Conservation (phyloP, 345 rosid species). For the Schrenkiella parvula region DNA sequence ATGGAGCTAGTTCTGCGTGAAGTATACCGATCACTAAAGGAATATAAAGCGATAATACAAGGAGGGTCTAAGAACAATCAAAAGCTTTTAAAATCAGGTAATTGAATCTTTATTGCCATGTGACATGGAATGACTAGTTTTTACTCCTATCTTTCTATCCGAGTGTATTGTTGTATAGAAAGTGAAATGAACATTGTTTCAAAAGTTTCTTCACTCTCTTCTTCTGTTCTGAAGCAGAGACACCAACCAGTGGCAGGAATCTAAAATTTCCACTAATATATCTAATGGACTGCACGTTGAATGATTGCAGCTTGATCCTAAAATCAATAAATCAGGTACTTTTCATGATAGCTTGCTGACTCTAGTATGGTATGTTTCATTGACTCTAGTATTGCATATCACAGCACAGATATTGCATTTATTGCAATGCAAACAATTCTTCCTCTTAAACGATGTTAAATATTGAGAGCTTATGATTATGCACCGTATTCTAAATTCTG, state of each 20-base stretch:
- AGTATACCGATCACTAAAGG: constrained; percentile 62
- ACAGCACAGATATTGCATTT: not conserved
- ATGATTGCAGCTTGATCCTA: constrained; percentile 77
- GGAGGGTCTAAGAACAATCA: constrained; percentile 37
- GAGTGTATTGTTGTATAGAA: not conserved
- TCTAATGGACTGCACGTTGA: constrained; percentile 86
- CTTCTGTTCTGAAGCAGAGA: constrained; percentile 14
- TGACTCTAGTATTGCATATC: constrained; percentile 3
- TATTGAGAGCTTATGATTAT: not conserved
- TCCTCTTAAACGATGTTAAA: not conserved
- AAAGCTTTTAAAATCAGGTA: constrained; percentile 41
- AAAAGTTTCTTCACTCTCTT: not conserved
- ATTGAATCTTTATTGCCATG: not conserved
- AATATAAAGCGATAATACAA: constrained; percentile 42
- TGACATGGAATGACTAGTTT: not conserved
- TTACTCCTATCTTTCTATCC: not conserved
- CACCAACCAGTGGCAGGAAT: constrained; percentile 11
- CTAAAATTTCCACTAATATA: constrained; percentile 59
- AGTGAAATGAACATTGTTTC: not conserved
- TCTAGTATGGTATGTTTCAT: not conserved
- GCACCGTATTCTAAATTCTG: not conserved
- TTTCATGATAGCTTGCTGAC: constrained; percentile 1
- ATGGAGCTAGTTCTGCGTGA: constrained; percentile 88
- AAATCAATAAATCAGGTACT: constrained; percentile 63
- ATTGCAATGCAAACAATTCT: not conserved